Evolutionary conservation across 2,329 filamentous ascomycete species (phyloP), one percentile per base, ranked within the genome.

Genomic region (Exophiala oligosperma): DNA sequence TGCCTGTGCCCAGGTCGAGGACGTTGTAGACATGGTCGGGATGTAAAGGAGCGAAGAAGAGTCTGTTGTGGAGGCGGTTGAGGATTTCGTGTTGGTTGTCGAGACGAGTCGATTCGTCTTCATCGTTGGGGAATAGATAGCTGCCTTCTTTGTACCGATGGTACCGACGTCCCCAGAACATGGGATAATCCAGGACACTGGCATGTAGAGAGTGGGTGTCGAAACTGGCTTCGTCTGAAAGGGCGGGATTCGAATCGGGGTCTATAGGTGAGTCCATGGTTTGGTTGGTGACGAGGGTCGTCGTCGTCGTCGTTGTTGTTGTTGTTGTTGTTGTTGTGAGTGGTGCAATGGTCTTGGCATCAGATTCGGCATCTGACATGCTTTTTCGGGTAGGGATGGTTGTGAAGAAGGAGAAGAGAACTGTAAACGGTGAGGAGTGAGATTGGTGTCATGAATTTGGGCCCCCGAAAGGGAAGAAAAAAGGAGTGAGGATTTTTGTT

Each of bases 1-100:
- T 84, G 14, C 85, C 85, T 5, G 81, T 85, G 49, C 83, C 82
- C 8, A 86, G 73, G 64, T 86, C 83, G 8, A 86, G 73, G 12
- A 85, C 79, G 24, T 74, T 74, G 57, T 77, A 68, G n/a, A 59
- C 49, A 24, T 64, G 59, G 63, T 64, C 50, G 2, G 76, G 74
- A n/a, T 74, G 66, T 2, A 83, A 66, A 12, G 80, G 80, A 6
- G 79, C 75, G 47, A 77, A 72, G 68, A 76, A 78, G 38, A 84
- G 68, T 40, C 69, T 70, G 37, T 75, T 76, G 40, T 75, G 70
- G 40, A 79, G 74, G 43, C 80, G 57, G 49, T 77, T 78, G 68
- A 80, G 78, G 65, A 84, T 76, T 64, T 83, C 77, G 68, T 84
- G 81, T 64, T 81, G 79, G 62, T 81, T 71, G 60, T 85, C 80